These are phyloP conservation scores for Jackrogersella multiformis DNA, from an alignment of 495 filamentous ascomycete genomes.

Conservation along the genomic window DNA sequence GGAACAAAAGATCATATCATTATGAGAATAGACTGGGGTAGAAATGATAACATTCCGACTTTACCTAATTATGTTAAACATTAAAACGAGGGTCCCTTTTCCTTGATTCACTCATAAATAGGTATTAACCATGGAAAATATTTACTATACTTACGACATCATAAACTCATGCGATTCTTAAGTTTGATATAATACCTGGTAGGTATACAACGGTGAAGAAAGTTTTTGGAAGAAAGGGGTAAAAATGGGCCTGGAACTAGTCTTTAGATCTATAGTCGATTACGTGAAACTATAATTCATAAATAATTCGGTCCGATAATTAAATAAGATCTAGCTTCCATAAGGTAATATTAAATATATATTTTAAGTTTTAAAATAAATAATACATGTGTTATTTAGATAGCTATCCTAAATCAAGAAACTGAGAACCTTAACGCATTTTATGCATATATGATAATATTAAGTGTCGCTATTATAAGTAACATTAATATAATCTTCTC, in stretches of 20 bases:
- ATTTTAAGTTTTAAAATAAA: neutral
- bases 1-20: neutral
- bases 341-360: neutral
- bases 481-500: neutral
- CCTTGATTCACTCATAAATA: neutral
- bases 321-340: neutral
- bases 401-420: neutral
- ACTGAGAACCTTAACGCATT: neutral
- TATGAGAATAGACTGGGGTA: neutral
- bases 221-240: neutral
- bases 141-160: neutral
- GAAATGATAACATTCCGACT: neutral
- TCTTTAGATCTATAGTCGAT: conserved; percentile 1
- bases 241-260: neutral
- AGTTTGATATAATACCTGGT: neutral
- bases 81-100: neutral
- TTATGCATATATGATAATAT: neutral
- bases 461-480: neutral
- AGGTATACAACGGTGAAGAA: neutral
- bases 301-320: conserved; percentile 3
- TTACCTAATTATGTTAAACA: neutral
- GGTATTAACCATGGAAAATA: neutral
- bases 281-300: neutral
- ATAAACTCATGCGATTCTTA: neutral
- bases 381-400: neutral